Percentiles rank a stretch among this genome's conserved stretches.
phyloP scores from a whole-genome alignment of 495 filamentous ascomycete genomes.

The Xylaria nigripes region DNA sequence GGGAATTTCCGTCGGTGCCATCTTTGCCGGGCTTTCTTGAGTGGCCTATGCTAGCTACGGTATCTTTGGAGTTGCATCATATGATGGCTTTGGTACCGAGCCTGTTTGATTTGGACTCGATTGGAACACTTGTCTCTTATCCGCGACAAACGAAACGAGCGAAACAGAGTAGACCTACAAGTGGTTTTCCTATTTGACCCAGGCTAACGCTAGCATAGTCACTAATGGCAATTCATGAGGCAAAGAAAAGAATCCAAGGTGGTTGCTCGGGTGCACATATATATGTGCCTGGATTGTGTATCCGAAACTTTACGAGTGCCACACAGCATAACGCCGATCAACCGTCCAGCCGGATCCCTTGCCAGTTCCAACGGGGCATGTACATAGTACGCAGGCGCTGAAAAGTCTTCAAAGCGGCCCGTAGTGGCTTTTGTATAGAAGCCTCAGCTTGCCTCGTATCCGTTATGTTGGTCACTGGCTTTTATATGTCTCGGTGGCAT shows the following conservation, averaged over 20 bases:
- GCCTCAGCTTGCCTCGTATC: background rate
- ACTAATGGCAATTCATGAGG: background rate
- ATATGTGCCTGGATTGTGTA: constrained; percentile 1
- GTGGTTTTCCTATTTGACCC: background rate
- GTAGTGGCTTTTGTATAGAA: background rate
- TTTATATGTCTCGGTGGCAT: constrained; percentile 8
- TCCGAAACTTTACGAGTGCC: constrained; percentile 2
- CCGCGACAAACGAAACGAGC: background rate
- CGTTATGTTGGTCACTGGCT: background rate
- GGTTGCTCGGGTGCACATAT: background rate
- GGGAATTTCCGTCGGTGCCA: background rate
- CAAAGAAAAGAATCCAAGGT: background rate
- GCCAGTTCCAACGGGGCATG: background rate
- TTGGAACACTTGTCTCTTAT: background rate
- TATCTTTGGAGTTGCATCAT: too few species aligned
- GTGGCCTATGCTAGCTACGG: background rate
- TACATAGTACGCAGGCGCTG: background rate
- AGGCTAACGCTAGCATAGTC: background rate
- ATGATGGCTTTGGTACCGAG: background rate
- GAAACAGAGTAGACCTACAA: background rate
- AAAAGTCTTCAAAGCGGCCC: background rate
- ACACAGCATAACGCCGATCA: constrained; percentile 7
- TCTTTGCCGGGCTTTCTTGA: background rate
- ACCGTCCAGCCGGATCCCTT: constrained; percentile 3
- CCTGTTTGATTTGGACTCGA: background rate